Evolutionary conservation across 2,329 filamentous ascomycete species (phyloP).

Genomic region (Scleromitrula shiraiana): DNA sequence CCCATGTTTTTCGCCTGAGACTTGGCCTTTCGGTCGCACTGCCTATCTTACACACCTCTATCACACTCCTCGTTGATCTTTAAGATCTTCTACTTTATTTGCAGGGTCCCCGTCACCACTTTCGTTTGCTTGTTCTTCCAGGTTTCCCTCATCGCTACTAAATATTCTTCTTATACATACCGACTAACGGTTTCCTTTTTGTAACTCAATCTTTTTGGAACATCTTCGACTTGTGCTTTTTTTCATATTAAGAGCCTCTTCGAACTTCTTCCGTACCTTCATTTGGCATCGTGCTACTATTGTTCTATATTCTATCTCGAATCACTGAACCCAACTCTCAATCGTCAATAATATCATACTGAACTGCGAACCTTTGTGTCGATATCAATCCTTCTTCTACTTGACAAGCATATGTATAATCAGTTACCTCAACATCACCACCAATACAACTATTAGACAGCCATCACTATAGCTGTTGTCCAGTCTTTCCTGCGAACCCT

Average conservation of each 20-base stretch:
- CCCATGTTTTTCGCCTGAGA: slow-evolving; percentile 16
- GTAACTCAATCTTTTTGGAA: slow-evolving; percentile 28
- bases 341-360: slow-evolving; percentile 21
- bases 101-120: slow-evolving; percentile 29
- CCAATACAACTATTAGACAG: slow-evolving; percentile 30
- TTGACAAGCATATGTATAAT: slow-evolving; percentile 29
- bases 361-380: slow-evolving; percentile 12
- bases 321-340: slow-evolving; percentile 2
- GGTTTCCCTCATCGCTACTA: slow-evolving; percentile 24
- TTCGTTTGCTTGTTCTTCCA: slow-evolving; percentile 25
- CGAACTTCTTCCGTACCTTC: slow-evolving; percentile 30
- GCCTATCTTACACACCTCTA: slow-evolving; percentile 28
- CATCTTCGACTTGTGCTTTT: slow-evolving; percentile 29
- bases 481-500: slow-evolving; percentile 29
- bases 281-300: slow-evolving; percentile 29
- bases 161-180: slow-evolving; percentile 31
- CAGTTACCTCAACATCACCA: slow-evolving; percentile 22
- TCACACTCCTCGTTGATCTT: slow-evolving; percentile 26
- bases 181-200: slow-evolving; percentile 28
- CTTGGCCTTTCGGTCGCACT: slow-evolving; percentile 22
- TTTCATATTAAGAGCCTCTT: slow-evolving; percentile 24
- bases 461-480: slow-evolving; percentile 28
- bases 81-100: slow-evolving; percentile 29
- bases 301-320: slow-evolving; percentile 14
- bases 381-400: slow-evolving; percentile 4